Evolutionary conservation across 371 early-diverging fungal species (phyloP), one percentile per base, ranked within the genome.

Genomic region (Apophysomyces sp.): DNA sequence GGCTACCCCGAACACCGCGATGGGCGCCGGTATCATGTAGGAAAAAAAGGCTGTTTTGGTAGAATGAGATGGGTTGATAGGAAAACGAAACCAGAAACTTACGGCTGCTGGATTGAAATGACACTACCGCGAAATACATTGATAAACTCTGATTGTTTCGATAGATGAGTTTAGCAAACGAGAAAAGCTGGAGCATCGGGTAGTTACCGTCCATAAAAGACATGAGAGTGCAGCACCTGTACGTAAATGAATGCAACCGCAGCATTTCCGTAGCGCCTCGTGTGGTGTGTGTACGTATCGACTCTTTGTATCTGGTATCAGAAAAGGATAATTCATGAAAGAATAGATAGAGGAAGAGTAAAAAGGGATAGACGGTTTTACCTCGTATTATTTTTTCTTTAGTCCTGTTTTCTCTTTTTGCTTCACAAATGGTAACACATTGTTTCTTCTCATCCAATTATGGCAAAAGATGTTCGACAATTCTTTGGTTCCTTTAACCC

Each of bases 231-330:
- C 55, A 6, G 66, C 64, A 37, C 82, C 82, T 7, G 70, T 69
- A 31, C 82, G 65, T 27, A 82, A 55, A 69, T 82, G 79, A 52
- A 82, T 74, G 54, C 82, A 82, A 2, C 77, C 77, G 58, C 79
- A 82, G 58, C 71, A 82, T 60, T 79, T 79, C 39, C 70, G 69
- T 13, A 79, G 52, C 40, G 65, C 58, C 41, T 62, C 60, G 21
- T 60, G 40, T 32, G 39, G 53, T 26, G 68, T 62, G 31, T 67
- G 68, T 27, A 67, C 55, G 27, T 58, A 67, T 53, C 63, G 49
- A 26, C 59, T 62, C 24, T 57, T 56, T 28, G 41, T 57, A 16
- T 62, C 60, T 49, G 62, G 59, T 21, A 49, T 52, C 44, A 59
- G 52, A 37, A 37, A 51, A 36, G 40, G 28, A 29, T 44, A 59